Percentiles rank a stretch among this genome's conserved stretches.
phyloP scores from a whole-genome alignment of 495 filamentous ascomycete genomes.

The Sphaerosporella brunnea region DNA sequence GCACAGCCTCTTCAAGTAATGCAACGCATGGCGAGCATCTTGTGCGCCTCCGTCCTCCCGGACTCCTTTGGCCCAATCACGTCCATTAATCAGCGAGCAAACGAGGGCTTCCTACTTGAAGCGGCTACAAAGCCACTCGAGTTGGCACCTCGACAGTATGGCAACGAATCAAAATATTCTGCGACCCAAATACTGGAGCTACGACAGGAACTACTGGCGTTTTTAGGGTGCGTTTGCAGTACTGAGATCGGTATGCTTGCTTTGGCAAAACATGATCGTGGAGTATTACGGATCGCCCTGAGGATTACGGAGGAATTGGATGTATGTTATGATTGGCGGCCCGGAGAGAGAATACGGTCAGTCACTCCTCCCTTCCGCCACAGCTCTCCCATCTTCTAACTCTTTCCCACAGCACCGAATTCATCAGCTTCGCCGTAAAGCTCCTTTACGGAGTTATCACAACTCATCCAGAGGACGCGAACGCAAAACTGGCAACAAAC shows the following conservation, averaged over 20 bases:
- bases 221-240: conserved; percentile 35
- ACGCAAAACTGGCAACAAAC: conserved; percentile 39
- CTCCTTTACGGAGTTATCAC: conserved; percentile 42
- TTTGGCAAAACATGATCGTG: conserved; percentile 37
- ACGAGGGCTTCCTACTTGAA: conserved; percentile 43
- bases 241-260: conserved; percentile 35
- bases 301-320: conserved; percentile 48
- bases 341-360: conserved; percentile 17
- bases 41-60: conserved; percentile 41
- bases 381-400: neutral
- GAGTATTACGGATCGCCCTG: conserved; percentile 41
- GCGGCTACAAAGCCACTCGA: conserved; percentile 42
- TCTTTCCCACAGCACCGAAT: conserved; percentile 23
- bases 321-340: conserved; percentile 38
- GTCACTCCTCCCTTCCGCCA: neutral
- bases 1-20: conserved; percentile 41
- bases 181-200: conserved; percentile 37
- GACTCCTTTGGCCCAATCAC: conserved; percentile 45
- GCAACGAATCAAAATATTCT: conserved; percentile 33
- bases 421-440: conserved; percentile 45
- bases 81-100: conserved; percentile 33
- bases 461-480: conserved; percentile 32
- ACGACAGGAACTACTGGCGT: conserved; percentile 38
- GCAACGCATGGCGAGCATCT: conserved; percentile 37
- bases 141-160: conserved; percentile 35